Percentiles rank a stretch among this genome's conserved stretches.
Evolutionary conservation across 2,329 filamentous ascomycete species (phyloP).

Genomic region (Penicillium sp.): DNA sequence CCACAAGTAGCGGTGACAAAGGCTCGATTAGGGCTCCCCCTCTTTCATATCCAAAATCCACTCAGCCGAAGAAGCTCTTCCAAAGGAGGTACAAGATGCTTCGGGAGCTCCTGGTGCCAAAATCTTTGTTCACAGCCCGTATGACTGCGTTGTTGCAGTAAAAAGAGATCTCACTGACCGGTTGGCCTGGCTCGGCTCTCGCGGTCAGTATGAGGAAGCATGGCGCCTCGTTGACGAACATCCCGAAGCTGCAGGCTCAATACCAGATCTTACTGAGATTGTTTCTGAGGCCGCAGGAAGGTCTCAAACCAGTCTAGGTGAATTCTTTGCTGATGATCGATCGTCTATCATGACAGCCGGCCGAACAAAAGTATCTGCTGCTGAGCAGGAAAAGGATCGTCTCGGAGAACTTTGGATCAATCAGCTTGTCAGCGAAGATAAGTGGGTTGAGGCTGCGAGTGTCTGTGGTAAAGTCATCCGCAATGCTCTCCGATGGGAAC

Average conservation of each 20-base stretch:
- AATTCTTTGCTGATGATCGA: conserved; percentile 72
- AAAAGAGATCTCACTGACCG: conserved; percentile 85
- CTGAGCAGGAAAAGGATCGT: conserved; percentile 82
- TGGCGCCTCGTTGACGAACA: conserved; percentile 89
- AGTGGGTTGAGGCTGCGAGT: conserved; percentile 77
- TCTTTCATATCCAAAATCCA: conserved; percentile 57
- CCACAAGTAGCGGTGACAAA: conserved; percentile 57
- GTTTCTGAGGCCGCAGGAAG: conserved; percentile 33
- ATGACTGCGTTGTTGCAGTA: conserved; percentile 90
- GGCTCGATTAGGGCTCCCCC: conserved; percentile 51
- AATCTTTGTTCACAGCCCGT: conserved; percentile 94
- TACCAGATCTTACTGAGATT: conserved; percentile 38
- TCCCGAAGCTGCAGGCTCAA: conserved; percentile 62
- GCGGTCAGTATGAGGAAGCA: conserved; percentile 75
- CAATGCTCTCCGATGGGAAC: conserved; percentile 81
- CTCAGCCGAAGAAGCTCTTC: conserved; percentile 40
- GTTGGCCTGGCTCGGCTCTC: conserved; percentile 79
- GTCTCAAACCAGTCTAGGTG: conserved; percentile 50
- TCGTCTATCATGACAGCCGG: conserved; percentile 63
- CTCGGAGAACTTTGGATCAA: conserved; percentile 94
- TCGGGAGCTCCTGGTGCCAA: conserved; percentile 62
- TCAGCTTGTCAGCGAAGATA: conserved; percentile 69
- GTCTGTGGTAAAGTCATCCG: conserved; percentile 80
- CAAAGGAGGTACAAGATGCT: conserved; percentile 49
- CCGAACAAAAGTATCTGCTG: conserved; percentile 60